Percentiles rank a stretch among this genome's conserved stretches.
Evolutionary conservation across 2,329 filamentous ascomycete species (phyloP).

Genomic region (Trichoderma sp.): DNA sequence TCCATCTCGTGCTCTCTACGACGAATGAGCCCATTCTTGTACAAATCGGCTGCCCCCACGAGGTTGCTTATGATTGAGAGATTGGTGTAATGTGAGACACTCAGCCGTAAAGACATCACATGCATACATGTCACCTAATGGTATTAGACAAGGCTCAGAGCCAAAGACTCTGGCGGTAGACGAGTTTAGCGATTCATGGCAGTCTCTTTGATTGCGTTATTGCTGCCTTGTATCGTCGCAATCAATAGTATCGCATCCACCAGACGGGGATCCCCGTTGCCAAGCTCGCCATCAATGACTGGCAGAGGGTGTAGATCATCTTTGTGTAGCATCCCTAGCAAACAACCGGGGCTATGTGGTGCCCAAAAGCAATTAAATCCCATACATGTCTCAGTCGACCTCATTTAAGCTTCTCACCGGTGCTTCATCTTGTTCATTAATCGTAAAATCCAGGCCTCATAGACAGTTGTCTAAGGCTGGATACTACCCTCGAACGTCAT

Average conservation of each 20-base stretch:
- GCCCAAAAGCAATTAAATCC: neutral
- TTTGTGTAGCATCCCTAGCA: neutral
- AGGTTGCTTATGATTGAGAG: neutral
- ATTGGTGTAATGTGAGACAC: neutral
- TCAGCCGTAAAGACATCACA: neutral
- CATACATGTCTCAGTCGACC: neutral
- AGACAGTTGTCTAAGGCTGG: neutral
- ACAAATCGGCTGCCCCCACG: neutral
- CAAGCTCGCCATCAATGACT: neutral
- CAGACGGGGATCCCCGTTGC: neutral
- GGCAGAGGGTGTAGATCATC: neutral
- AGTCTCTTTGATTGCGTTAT: conserved; percentile 16
- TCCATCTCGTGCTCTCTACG: neutral
- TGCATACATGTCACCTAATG: neutral
- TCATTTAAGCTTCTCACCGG: neutral
- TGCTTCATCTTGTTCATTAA: neutral
- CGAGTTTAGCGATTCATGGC: neutral
- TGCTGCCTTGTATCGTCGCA: conserved; percentile 13
- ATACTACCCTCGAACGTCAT: neutral
- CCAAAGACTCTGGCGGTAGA: neutral
- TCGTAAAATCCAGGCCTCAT: neutral
- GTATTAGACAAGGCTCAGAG: neutral
- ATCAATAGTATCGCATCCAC: conserved; percentile 9
- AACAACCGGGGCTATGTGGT: neutral
- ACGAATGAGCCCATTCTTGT: neutral